Evolutionary conservation across 805 yeast genomes (phyloP), one percentile per base, ranked within the genome.

Genomic region (Lipomyces sp.): DNA sequence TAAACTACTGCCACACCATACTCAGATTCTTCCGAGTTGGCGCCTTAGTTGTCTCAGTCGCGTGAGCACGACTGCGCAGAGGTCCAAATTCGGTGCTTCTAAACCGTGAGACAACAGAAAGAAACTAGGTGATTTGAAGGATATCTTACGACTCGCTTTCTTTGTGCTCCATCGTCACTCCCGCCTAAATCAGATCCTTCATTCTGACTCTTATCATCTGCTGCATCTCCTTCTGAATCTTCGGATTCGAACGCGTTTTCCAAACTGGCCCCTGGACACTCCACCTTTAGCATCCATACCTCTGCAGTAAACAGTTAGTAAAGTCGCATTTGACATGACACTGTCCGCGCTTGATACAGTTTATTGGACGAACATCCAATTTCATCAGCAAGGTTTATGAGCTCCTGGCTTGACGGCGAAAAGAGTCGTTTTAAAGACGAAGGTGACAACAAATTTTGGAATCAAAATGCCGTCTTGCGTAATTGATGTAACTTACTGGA

Each of bases 1-100:
- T 50, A 50, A 50, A 50, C 13, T 50, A 50, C 53, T 50, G 53
- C 29, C 53, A 50, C 30, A 15, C 53, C 30, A 50, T n/a, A n/a
- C n/a, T n/a, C n/a, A n/a, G 10, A 13, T 50, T 15, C 53, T 50
- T 50, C 53, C 8, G 18, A 50, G 30, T 30, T 8, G 53, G 18
- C 53, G 18, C 18, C 53, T 29, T 30, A 50, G 53, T n/a, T 30
- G 32, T 50, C 53, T 50, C 11, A 5, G 7, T 50, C 33, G n/a
- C 33, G 32, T 15, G n/a, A n/a, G 54, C 54, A 50, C 7, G 54
- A 18, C 24, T 32, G 32, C 5, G 54, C 54, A 18, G 54, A 24
- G 54, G 54, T 3, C 33, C 54, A 24, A 1, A 13, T 50, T 30
- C 13, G 7, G 54, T 32, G n/a, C n/a, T 51, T 24, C 54, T 29